Evolutionary conservation across 2,329 filamentous ascomycete genomes (phyloP).

Genomic region (Colletotrichum sp.): DNA sequence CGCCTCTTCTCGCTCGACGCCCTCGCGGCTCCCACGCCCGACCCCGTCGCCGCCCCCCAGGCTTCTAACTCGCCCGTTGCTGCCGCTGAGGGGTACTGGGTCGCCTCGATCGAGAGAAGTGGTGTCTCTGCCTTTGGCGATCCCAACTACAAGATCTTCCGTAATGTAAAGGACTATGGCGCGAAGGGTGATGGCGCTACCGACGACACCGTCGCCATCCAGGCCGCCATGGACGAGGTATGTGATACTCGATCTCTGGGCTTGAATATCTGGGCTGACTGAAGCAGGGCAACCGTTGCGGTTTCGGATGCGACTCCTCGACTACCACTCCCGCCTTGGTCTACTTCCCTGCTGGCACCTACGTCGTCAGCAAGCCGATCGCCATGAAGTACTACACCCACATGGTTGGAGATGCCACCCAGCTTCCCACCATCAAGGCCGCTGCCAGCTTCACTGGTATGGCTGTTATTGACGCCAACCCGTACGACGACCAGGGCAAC

Average conservation of each 20-base stretch:
- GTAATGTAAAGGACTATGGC: slow-evolving; percentile 79
- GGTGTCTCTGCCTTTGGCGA: slow-evolving; percentile 69
- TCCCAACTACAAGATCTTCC: slow-evolving; percentile 71
- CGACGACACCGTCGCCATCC: slow-evolving; percentile 91
- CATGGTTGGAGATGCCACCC: slow-evolving; percentile 80
- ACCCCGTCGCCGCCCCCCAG: slow-evolving; percentile 14
- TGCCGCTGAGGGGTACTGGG: slow-evolving; percentile 67
- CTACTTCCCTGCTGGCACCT: slow-evolving; percentile 91
- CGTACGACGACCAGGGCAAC: slow-evolving; percentile 71
- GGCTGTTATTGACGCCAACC: slow-evolving; percentile 87
- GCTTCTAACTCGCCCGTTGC: slow-evolving; percentile 24
- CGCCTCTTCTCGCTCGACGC: slow-evolving; percentile 41
- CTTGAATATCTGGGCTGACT: neutral
- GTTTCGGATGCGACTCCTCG: slow-evolving; percentile 78
- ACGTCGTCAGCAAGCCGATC: slow-evolving; percentile 79
- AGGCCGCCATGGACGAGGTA: slow-evolving; percentile 50
- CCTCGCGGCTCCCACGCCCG: slow-evolving; percentile 34
- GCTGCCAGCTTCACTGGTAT: slow-evolving; percentile 77
- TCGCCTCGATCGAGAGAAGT: slow-evolving; percentile 71
- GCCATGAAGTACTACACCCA: slow-evolving; percentile 93
- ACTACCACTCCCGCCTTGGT: slow-evolving; percentile 86
- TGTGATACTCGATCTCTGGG: neutral
- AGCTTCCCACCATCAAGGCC: slow-evolving; percentile 78
- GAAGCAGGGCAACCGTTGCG: slow-evolving; percentile 74
- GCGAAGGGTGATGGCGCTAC: slow-evolving; percentile 70